Evolutionary conservation across 2,329 filamentous ascomycete genomes (phyloP), one percentile per base, ranked within the genome.

Genomic region (Arthrobotrys sinensis): DNA sequence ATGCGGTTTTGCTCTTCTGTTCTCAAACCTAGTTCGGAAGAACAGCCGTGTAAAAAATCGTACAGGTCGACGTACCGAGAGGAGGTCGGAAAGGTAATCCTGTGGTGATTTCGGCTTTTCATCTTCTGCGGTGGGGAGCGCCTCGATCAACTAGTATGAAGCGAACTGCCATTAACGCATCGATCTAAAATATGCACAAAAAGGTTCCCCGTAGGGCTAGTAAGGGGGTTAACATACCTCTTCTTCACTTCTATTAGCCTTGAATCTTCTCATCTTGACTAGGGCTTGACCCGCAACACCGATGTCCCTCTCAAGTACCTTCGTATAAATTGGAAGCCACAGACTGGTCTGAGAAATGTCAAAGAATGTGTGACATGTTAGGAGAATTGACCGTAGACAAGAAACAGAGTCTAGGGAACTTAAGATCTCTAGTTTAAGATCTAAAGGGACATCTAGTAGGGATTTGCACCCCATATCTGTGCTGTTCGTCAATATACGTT

Each of bases 371-470:
- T 45, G 67, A 28, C 75, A 72, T 19, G 67, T 78, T 16, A 68
- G 40, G 7, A 78, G 24, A 1, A 64, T 28, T 0, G 62, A 72
- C 24, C 60, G 50, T 12, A 78, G 36, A 34, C 34, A 40, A 1
- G 45, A 24, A 32, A 72, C 32, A 5, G 50, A 72, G 28, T 68
- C 53, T 7, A 78, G 14, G 2, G 43, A 53, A 0, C 19, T 14
- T n/a, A 78, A 21, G 16, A 78, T 40, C 3, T 67, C 52, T 19
- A 78, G 1, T 36, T 78, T 78, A 34, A 78, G 50, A 32, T 78
- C 75, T 6, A 78, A 32, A 1, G 75, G 67, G 7, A 68, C 14
- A 28, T 63, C 52, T 32, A 60, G 14, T 14, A 60, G 16, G 16
- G 24, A 50, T 36, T 52, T 40, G 24, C 34, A 21, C 11, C 24